Conservation (phyloP, 495 filamentous ascomycete genomes). For the Viridothelium virens region DNA sequence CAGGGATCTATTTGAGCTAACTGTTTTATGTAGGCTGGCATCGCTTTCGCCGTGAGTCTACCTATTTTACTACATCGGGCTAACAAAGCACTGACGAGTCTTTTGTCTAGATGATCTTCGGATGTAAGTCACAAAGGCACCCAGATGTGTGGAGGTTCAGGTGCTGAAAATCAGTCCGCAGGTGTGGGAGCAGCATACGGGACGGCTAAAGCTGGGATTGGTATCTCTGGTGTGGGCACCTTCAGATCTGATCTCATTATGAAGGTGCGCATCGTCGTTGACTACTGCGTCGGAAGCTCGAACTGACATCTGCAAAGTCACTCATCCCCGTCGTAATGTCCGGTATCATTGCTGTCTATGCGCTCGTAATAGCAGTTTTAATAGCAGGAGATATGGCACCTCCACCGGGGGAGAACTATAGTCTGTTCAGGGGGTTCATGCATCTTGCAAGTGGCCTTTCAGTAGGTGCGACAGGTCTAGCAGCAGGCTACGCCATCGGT, state of each 20-base stretch:
- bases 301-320: conserved; percentile 46
- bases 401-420: conserved; percentile 54
- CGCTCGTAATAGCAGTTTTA: conserved; percentile 89
- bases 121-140: conserved; percentile 54
- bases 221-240: conserved; percentile 87
- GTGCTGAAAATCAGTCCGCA: conserved; percentile 31
- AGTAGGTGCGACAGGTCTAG: conserved; percentile 83
- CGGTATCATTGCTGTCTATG: conserved; percentile 97
- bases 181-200: conserved; percentile 92
- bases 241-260: conserved; percentile 95
- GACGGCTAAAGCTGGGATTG: conserved; percentile 93
- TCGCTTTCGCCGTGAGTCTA: conserved; percentile 80
- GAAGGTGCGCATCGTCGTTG: conserved; percentile 56
- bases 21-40: conserved; percentile 56
- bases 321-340: conserved; percentile 98
- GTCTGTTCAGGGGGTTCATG: conserved; percentile 85
- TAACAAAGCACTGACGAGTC: conserved; percentile 11
- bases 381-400: conserved; percentile 79
- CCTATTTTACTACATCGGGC: not conserved
- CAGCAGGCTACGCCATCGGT: conserved; percentile 96
- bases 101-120: conserved; percentile 65
- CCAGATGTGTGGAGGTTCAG: not conserved
- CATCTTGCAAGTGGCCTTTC: conserved; percentile 86
- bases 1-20: conserved; percentile 25
- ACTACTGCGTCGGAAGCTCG: not conserved